These are phyloP conservation scores for Farysia itapuensis DNA, from an alignment of 1,284 basidiomycete genomes.

Conservation along the genomic window DNA sequence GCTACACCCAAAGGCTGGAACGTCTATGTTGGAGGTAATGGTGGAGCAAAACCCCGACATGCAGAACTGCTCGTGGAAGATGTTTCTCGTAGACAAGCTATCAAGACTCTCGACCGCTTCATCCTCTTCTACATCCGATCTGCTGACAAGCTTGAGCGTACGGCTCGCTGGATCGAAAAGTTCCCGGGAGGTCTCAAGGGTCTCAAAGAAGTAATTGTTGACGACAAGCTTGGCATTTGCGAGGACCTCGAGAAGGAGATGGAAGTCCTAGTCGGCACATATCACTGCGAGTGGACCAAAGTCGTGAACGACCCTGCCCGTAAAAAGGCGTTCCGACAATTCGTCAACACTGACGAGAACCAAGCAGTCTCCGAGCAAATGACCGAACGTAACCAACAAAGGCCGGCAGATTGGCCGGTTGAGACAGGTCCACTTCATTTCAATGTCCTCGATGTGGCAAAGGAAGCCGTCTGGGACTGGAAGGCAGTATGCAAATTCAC, in stretches of 20 bases:
- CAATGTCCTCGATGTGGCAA: constrained; percentile 61
- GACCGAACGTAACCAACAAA: constrained; percentile 68
- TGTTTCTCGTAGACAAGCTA: constrained; percentile 58
- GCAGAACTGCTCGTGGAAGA: constrained; percentile 64
- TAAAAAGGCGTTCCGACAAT: constrained; percentile 69
- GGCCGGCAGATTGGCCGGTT: constrained; percentile 74
- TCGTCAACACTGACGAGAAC: constrained; percentile 70
- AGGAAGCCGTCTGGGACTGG: constrained; percentile 69
- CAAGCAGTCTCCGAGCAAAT: constrained; percentile 66
- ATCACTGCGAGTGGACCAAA: constrained; percentile 72
- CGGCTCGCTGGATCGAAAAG: constrained; percentile 74
- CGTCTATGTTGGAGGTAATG: constrained; percentile 76
- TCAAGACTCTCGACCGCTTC: constrained; percentile 72
- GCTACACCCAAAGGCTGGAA: constrained; percentile 69
- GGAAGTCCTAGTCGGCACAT: constrained; percentile 69
- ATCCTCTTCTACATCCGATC: constrained; percentile 72
- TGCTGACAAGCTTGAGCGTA: constrained; percentile 66
- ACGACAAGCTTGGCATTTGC: constrained; percentile 78
- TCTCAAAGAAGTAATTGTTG: constrained; percentile 69
- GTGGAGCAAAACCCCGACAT: constrained; percentile 70
- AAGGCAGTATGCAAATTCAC: constrained; percentile 64
- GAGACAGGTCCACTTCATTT: constrained; percentile 65
- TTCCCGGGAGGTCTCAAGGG: constrained; percentile 73
- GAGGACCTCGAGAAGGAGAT: constrained; percentile 72
- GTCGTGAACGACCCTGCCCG: constrained; percentile 68